Conservation (phyloP, 2,329 filamentous ascomycete species). For the Epichloe hybrida region DNA sequence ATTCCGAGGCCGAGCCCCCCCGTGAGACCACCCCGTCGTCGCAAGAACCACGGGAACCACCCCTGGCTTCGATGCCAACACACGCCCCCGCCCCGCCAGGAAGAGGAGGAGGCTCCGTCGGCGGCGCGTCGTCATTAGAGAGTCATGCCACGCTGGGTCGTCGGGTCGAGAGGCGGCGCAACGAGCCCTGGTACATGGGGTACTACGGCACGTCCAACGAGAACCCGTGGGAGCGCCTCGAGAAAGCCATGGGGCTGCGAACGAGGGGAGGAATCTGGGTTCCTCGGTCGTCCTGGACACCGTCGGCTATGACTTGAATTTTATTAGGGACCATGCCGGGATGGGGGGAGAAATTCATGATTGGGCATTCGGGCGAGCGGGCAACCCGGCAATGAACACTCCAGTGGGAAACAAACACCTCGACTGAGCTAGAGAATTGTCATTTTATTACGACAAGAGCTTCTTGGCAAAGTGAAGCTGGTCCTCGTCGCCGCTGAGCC, state of each 20-base stretch:
- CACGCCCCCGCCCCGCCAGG: too few relatives aligned
- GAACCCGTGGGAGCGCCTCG: slow-evolving; percentile 56
- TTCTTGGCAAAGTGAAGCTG: not conserved
- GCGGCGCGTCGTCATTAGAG: not conserved
- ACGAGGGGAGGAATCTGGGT: slow-evolving; percentile 36
- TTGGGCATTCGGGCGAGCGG: too few relatives aligned
- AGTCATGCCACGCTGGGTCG: not conserved
- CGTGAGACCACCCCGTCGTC: not conserved
- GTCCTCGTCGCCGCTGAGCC: too few relatives aligned
- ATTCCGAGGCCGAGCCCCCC: slow-evolving; percentile 9
- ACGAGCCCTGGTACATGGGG: slow-evolving; percentile 27
- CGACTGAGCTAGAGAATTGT: not conserved
- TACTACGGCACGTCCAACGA: slow-evolving; percentile 59
- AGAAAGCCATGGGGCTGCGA: slow-evolving; percentile 31
- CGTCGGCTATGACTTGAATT: not conserved
- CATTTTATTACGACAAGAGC: too few relatives aligned
- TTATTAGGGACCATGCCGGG: not conserved
- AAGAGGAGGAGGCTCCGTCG: too few relatives aligned
- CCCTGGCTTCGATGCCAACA: too few relatives aligned
- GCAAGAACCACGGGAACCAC: too few relatives aligned
- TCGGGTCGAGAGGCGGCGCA: not conserved
- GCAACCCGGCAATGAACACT: too few relatives aligned
- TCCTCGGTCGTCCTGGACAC: slow-evolving; percentile 2
- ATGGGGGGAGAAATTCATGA: too few relatives aligned
- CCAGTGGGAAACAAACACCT: too few relatives aligned